Conservation (phyloP, 2,329 filamentous ascomycete genomes). For the Ilyonectria destructans region DNA sequence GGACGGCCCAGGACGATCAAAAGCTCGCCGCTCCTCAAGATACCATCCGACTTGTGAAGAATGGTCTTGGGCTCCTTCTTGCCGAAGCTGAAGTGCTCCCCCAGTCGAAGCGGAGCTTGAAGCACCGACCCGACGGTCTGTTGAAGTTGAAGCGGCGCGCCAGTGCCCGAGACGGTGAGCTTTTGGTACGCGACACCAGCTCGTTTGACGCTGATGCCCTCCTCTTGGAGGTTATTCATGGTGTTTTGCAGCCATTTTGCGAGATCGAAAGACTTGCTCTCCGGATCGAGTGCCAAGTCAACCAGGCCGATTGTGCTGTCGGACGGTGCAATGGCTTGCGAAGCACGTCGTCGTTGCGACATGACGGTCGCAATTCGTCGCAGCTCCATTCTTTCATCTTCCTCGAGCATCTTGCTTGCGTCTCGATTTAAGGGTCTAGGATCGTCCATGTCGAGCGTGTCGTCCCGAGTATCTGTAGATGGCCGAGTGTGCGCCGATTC, state of each 20-base stretch:
- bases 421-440: neutral
- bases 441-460: neutral
- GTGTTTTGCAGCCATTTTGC: constrained; percentile 58
- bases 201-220: constrained; percentile 66
- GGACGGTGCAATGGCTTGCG: constrained; percentile 35
- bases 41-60: constrained; percentile 74
- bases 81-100: constrained; percentile 67
- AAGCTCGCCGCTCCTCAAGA: constrained; percentile 76
- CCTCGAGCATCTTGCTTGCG: neutral
- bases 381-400: constrained; percentile 48
- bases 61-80: constrained; percentile 70
- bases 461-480: neutral
- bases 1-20: constrained; percentile 78
- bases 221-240: constrained; percentile 63
- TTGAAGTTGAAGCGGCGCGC: constrained; percentile 77
- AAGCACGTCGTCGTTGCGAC: constrained; percentile 39
- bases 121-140: constrained; percentile 74
- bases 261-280: constrained; percentile 57
- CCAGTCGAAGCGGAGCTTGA: constrained; percentile 69
- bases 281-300: constrained; percentile 57
- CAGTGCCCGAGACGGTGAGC: constrained; percentile 77
- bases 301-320: constrained; percentile 14
- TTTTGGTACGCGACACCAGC: constrained; percentile 77
- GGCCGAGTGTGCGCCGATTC: neutral
- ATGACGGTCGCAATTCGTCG: constrained; percentile 57